Evolutionary conservation across 192 early-diverging fungal species (phyloP).

Genomic region (Backusella westeae): DNA sequence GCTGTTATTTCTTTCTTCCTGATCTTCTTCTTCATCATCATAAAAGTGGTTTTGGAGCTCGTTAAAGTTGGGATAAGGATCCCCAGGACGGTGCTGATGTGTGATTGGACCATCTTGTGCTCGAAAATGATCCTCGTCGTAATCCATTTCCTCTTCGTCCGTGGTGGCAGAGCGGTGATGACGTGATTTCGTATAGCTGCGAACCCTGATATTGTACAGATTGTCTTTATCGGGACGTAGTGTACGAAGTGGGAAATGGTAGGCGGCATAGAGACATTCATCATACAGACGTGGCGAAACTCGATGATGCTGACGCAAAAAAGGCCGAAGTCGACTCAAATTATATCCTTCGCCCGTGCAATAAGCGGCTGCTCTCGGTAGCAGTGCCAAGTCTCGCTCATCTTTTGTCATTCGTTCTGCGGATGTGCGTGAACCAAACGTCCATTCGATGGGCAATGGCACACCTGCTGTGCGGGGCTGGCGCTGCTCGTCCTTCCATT

Average conservation of each 20-base stretch:
- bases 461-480: slow-evolving; percentile 17
- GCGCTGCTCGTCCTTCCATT: slow-evolving; percentile 9
- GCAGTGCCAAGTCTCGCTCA: slow-evolving; percentile 41
- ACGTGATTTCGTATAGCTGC: slow-evolving; percentile 12
- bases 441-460: slow-evolving; percentile 28
- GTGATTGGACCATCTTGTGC: background rate
- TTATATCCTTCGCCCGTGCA: slow-evolving; percentile 70
- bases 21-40: background rate
- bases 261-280: slow-evolving; percentile 55
- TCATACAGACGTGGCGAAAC: slow-evolving; percentile 52
- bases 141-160: slow-evolving; percentile 26
- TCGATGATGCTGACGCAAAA: slow-evolving; percentile 46
- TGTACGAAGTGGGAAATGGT: slow-evolving; percentile 52
- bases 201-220: slow-evolving; percentile 26
- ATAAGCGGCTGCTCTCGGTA: slow-evolving; percentile 71
- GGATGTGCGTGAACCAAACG: slow-evolving; percentile 40
- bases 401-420: slow-evolving; percentile 57
- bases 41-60: background rate
- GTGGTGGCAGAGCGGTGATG: background rate
- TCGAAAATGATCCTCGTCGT: slow-evolving; percentile 31
- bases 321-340: slow-evolving; percentile 39
- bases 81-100: background rate
- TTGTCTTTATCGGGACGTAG: slow-evolving; percentile 33
- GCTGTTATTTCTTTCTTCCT: background rate
- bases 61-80: slow-evolving; percentile 19